Conservation (phyloP, 345 rosid species). For the Lumnitzera littorea region DNA sequence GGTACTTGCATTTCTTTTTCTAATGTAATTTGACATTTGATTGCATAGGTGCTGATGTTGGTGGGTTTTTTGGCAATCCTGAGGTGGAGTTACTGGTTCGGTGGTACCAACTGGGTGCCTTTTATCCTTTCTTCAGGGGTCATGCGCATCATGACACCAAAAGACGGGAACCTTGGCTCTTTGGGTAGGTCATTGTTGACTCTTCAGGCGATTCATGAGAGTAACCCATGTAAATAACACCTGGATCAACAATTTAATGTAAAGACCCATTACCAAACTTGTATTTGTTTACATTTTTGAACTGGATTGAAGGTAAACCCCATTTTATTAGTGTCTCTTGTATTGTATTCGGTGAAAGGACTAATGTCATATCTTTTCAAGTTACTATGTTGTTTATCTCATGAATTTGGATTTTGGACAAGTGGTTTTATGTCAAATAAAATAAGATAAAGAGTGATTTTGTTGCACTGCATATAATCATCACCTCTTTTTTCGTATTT, state of each 20-base stretch:
- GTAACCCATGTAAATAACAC: too few species aligned
- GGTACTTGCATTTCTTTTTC: background rate
- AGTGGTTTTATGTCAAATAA: too few species aligned
- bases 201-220: background rate
- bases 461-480: too few species aligned
- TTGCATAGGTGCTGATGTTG: constrained; percentile 84
- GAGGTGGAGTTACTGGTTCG: constrained; percentile 86
- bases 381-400: too few species aligned
- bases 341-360: too few species aligned
- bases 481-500: background rate
- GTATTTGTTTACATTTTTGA: too few species aligned
- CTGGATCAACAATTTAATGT: background rate
- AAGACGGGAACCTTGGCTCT: constrained; percentile 97
- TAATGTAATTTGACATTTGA: background rate
- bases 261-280: too few species aligned
- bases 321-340: too few species aligned
- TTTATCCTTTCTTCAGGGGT: constrained; percentile 94
- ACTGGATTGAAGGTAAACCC: too few species aligned
- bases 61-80: constrained; percentile 97
- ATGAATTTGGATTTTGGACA: too few species aligned
- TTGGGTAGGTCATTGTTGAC: constrained; percentile 54
- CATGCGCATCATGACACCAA: constrained; percentile 99
- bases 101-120: constrained; percentile 99
- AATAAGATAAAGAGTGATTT: too few species aligned
- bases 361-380: too few species aligned